These are phyloP conservation scores for Botryococcus braunii DNA, from an alignment of 163 green algal genomes.

Conservation along the genomic window DNA sequence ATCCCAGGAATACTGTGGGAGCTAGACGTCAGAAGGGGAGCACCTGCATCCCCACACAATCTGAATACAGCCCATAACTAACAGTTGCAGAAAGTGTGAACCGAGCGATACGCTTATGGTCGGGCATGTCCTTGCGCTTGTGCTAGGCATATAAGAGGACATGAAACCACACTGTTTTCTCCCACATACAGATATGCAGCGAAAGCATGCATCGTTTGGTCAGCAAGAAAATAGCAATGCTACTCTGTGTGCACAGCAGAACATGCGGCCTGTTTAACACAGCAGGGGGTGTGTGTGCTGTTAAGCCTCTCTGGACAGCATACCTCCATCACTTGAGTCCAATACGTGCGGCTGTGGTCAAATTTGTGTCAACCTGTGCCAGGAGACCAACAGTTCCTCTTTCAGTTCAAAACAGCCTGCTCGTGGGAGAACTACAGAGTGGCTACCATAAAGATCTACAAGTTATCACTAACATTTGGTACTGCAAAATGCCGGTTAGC, in stretches of 20 bases:
- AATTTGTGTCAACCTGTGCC: conserved; percentile 18
- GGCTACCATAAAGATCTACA: background rate
- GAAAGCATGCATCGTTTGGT: background rate
- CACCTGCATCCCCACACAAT: too few species aligned
- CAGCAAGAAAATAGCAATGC: too few species aligned
- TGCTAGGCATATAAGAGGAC: background rate
- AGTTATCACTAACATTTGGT: background rate
- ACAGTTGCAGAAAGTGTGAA: too few species aligned
- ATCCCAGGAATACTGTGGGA: too few species aligned
- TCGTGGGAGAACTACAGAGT: background rate
- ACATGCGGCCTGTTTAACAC: background rate
- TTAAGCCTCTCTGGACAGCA: background rate
- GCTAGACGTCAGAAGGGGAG: too few species aligned
- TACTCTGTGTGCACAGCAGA: background rate
- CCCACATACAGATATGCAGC: background rate
- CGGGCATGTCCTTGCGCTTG: too few species aligned
- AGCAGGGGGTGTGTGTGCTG: background rate
- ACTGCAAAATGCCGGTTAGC: conserved; percentile 7
- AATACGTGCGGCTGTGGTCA: conserved; percentile 23
- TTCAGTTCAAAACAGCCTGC: background rate
- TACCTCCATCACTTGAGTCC: conserved; percentile 16
- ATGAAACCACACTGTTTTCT: background rate
- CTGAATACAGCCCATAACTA: too few species aligned
- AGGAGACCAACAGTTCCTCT: background rate
- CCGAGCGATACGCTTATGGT: too few species aligned